phyloP scores from a whole-genome alignment of 164 flowering plant genomes.

The Umbilicus rupestris region DNA sequence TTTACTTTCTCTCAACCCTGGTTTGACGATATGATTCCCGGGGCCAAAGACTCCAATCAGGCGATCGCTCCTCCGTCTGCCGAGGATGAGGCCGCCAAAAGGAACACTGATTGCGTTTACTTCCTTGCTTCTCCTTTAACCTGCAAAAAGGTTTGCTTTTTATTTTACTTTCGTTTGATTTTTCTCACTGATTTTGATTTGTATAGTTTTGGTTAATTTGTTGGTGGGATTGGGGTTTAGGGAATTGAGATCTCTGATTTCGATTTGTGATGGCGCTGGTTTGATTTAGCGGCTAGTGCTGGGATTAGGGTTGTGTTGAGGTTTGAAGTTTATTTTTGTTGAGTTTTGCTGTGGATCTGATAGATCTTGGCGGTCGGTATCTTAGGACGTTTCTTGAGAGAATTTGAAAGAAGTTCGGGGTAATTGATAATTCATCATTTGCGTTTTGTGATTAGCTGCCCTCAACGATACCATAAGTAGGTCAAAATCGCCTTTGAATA shows the following conservation, averaged over 20 bases:
- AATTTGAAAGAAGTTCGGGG: too few species aligned
- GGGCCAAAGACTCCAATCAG: background rate
- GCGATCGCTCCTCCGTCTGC: slow-evolving; percentile 9
- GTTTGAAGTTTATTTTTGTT: too few species aligned
- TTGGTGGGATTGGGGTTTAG: background rate
- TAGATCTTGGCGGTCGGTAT: background rate
- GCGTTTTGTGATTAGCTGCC: too few species aligned
- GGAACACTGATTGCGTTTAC: slow-evolving; percentile 84
- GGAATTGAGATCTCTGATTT: background rate
- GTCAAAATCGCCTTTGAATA: too few species aligned
- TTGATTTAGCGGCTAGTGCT: background rate
- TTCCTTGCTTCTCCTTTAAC: slow-evolving; percentile 90
- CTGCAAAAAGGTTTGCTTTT: slow-evolving; percentile 57
- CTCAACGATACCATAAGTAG: too few species aligned
- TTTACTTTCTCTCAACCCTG: background rate
- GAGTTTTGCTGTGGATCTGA: background rate
- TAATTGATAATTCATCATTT: too few species aligned
- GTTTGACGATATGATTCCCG: background rate
- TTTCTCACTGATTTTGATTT: background rate
- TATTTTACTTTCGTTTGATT: background rate
- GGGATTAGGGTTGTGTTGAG: background rate
- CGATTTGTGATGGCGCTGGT: background rate
- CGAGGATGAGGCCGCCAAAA: slow-evolving; percentile 59
- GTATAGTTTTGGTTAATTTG: background rate
- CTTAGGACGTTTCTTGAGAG: background rate